These are phyloP conservation scores for Rhodotorula sphaerocarpa DNA, from an alignment of 768 basidiomycete genomes.

Conservation along the genomic window DNA sequence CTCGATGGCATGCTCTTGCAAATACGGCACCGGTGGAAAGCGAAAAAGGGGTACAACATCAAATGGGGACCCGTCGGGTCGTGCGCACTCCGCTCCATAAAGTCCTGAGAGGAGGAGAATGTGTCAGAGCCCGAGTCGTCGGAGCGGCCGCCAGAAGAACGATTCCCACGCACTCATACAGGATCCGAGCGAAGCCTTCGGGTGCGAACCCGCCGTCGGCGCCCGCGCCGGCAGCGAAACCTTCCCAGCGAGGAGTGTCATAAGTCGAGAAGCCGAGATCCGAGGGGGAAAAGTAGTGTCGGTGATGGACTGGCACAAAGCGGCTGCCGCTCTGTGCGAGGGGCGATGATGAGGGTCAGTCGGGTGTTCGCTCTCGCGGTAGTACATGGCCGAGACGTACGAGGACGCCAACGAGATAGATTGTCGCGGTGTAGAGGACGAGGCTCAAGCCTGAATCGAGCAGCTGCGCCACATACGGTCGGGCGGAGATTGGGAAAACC, in stretches of 20 bases:
- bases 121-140: background rate
- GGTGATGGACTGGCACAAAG: constrained; percentile 17
- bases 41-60: background rate
- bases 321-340: constrained; percentile 13
- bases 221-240: background rate
- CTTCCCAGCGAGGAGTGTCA: constrained; percentile 17
- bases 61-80: constrained; percentile 17
- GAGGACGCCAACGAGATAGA: constrained; percentile 29
- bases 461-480: constrained; percentile 17
- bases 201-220: constrained; percentile 4
- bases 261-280: background rate
- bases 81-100: constrained; percentile 21
- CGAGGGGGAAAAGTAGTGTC: constrained; percentile 22
- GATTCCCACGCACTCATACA: constrained; percentile 11
- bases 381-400: background rate
- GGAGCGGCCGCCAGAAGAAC: background rate
- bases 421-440: constrained; percentile 16
- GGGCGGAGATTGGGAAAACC: constrained; percentile 25
- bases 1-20: too few species aligned
- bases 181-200: constrained; percentile 6
- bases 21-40: too few species aligned
- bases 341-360: background rate
- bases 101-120: background rate
- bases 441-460: constrained; percentile 24
- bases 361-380: background rate